These are phyloP conservation scores for Penicillium samsonianum DNA, from an alignment of 495 filamentous ascomycete genomes.

Conservation along the genomic window DNA sequence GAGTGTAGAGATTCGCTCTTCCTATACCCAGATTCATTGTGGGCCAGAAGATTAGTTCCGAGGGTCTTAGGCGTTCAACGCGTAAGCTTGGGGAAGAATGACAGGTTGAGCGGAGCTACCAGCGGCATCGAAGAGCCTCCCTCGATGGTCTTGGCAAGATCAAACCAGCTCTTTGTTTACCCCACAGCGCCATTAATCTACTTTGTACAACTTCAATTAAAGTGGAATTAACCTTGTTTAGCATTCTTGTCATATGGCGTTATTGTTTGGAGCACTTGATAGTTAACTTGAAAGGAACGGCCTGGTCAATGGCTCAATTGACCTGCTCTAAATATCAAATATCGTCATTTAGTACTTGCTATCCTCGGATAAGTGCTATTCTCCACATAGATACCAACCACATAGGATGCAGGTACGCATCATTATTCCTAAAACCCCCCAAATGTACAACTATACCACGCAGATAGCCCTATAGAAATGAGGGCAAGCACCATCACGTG, in stretches of 20 bases:
- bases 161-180: constrained; percentile 10
- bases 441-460: constrained; percentile 1
- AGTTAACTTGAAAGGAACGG: background rate
- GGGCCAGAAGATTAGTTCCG: constrained; percentile 14
- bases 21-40: constrained; percentile 35
- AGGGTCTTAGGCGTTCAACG: constrained; percentile 17
- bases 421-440: background rate
- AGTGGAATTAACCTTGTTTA: background rate
- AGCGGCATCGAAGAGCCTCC: constrained; percentile 21
- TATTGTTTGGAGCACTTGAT: background rate
- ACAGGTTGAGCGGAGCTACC: constrained; percentile 23
- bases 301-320: background rate
- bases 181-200: constrained; percentile 6
- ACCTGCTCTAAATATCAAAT: background rate
- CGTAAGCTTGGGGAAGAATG: constrained; percentile 25
- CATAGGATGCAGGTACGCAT: background rate
- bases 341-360: no score
- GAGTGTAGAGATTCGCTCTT: constrained; percentile 24
- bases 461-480: constrained; percentile 15
- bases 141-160: constrained; percentile 27
- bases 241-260: background rate
- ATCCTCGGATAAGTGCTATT: background rate
- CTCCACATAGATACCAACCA: background rate
- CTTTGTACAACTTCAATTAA: background rate
- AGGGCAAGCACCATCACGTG: constrained; percentile 12